A percentile compares a stretch with the other conserved stretches of the same genome.
phyloP scores from a whole-genome alignment of 768 basidiomycete genomes.

The Trametes maxima region DNA sequence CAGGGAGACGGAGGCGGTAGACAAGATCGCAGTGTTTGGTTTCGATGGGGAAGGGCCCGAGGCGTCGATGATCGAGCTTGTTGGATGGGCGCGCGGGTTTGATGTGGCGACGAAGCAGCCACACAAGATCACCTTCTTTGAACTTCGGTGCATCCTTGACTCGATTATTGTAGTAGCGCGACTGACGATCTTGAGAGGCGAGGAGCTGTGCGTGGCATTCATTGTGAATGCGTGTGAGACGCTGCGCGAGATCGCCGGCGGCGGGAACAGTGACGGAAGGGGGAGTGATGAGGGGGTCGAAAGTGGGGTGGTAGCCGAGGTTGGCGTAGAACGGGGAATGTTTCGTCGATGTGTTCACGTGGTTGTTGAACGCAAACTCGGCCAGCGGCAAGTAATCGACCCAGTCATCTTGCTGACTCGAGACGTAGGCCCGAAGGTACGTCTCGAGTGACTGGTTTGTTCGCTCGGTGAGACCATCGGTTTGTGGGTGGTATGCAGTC shows the following conservation, averaged over 20 bases:
- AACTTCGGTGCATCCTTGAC: slow-evolving; percentile 34
- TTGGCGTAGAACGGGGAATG: slow-evolving; percentile 16
- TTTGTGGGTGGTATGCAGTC: slow-evolving; percentile 49
- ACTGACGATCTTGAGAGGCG: slow-evolving; percentile 34
- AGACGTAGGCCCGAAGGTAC: slow-evolving; percentile 40
- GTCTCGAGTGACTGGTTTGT: slow-evolving; percentile 42
- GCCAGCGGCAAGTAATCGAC: slow-evolving; percentile 42
- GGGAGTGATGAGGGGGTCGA: slow-evolving; percentile 35
- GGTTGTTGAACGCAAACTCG: slow-evolving; percentile 47
- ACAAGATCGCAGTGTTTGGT: slow-evolving; percentile 2
- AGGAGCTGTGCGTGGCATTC: slow-evolving; percentile 39
- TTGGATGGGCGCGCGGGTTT: slow-evolving; percentile 42
- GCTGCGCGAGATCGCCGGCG: slow-evolving; percentile 33
- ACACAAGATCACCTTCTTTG: slow-evolving; percentile 38
- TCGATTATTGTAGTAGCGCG: slow-evolving; percentile 34
- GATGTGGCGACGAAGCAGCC: slow-evolving; percentile 42
- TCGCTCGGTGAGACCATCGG: slow-evolving; percentile 42
- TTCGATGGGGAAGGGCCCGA: slow-evolving; percentile 5
- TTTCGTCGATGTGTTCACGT: slow-evolving; percentile 35
- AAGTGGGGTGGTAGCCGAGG: slow-evolving; percentile 22
- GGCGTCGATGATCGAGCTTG: slow-evolving; percentile 36
- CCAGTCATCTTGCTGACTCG: slow-evolving; percentile 48
- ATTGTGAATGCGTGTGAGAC: slow-evolving; percentile 36
- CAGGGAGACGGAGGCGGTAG: slow-evolving; percentile 6
- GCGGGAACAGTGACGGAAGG: slow-evolving; percentile 34